Evolutionary conservation across 306 rosid species (phyloP).

Genomic region (Corylus heterophylla): DNA sequence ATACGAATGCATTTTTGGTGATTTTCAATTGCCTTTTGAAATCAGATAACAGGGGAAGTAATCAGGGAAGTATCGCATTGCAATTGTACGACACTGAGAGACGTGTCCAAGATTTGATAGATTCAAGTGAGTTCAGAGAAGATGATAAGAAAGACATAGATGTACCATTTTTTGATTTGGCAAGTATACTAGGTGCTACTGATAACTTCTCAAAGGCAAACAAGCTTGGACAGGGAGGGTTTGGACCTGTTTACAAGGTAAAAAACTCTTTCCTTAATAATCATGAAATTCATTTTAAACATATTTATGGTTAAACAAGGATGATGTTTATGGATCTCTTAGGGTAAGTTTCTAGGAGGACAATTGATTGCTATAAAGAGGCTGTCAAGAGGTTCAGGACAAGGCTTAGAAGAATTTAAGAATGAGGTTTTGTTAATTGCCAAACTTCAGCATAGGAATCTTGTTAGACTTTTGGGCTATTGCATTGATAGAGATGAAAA

Average conservation of each 20-base stretch:
- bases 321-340: not conserved
- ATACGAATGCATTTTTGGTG: no score
- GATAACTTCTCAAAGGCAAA: not conserved
- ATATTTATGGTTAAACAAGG: not conserved
- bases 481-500: slow-evolving; percentile 17
- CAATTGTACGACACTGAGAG: slow-evolving; percentile 2
- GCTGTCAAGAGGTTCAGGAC: slow-evolving; percentile 14
- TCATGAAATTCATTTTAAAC: not conserved
- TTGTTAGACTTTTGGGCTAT: slow-evolving; percentile 18
- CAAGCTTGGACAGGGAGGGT: not conserved
- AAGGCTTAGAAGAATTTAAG: slow-evolving; percentile 22
- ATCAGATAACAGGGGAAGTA: slow-evolving; percentile 28
- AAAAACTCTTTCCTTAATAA: not conserved
- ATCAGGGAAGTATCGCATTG: not conserved
- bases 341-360: slow-evolving; percentile 20
- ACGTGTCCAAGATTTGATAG: not conserved
- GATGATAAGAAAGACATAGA: slow-evolving; percentile 19
- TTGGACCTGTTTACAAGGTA: not conserved
- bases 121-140: slow-evolving; percentile 1
- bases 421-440: slow-evolving; percentile 25
- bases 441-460: slow-evolving; percentile 20
- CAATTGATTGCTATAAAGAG: slow-evolving; percentile 22
- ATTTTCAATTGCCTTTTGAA: not conserved
- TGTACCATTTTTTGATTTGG: slow-evolving; percentile 18
- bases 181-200: not conserved